Percentiles rank a stretch among this genome's conserved stretches.
Evolutionary conservation across 345 rosid species (phyloP).

Genomic region (Camelina laxa): DNA sequence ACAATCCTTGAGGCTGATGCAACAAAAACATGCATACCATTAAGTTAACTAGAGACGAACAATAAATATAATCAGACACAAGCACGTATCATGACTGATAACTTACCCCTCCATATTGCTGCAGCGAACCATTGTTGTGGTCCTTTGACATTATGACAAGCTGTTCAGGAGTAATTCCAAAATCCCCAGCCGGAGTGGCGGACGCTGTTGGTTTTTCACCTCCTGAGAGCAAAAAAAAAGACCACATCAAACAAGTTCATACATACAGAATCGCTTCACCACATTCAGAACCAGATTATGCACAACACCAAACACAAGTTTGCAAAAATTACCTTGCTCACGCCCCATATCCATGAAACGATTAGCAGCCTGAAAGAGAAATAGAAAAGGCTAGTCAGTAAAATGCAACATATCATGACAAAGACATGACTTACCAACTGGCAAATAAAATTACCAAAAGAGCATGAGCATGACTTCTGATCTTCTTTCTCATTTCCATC

Average conservation of each 20-base stretch:
- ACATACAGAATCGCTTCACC: background rate
- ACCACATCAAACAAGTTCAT: background rate
- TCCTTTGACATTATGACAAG: slow-evolving; percentile 83
- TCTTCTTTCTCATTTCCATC: slow-evolving; percentile 57
- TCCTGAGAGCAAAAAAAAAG: slow-evolving; percentile 41
- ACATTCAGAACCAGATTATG: background rate
- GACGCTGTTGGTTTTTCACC: slow-evolving; percentile 40
- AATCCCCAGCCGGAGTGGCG: slow-evolving; percentile 58
- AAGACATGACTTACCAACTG: slow-evolving; percentile 17
- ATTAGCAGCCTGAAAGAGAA: slow-evolving; percentile 72
- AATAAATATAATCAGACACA: background rate
- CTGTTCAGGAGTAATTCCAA: slow-evolving; percentile 70
- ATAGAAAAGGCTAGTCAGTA: slow-evolving; percentile 12
- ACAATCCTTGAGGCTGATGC: slow-evolving; percentile 70
- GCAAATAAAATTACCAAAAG: slow-evolving; percentile 39
- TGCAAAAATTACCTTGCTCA: slow-evolving; percentile 55
- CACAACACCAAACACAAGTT: slow-evolving; percentile 9
- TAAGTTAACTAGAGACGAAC: background rate
- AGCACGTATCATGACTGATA: slow-evolving; percentile 2
- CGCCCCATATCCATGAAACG: slow-evolving; percentile 60
- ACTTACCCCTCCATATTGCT: slow-evolving; percentile 81
- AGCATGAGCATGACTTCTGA: slow-evolving; percentile 88
- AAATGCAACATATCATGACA: background rate
- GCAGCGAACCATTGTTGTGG: slow-evolving; percentile 56
- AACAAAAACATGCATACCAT: slow-evolving; percentile 11